These are phyloP conservation scores for Clitopilus passeckerianus DNA, from an alignment of 768 basidiomycete genomes.

Conservation along the genomic window DNA sequence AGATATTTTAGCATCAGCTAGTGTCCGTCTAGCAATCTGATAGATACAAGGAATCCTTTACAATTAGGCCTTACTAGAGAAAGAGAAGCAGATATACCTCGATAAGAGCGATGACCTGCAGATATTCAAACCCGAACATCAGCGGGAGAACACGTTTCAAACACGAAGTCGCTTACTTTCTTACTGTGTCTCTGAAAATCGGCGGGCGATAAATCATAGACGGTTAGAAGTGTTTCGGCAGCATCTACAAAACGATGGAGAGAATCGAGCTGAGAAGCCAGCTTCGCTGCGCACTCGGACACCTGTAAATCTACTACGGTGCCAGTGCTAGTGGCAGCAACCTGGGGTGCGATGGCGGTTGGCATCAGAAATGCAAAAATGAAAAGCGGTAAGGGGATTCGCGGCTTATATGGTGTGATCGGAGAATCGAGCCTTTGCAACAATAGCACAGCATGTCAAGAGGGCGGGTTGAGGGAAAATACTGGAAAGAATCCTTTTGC, in stretches of 20 bases:
- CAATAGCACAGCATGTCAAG: constrained; percentile 12
- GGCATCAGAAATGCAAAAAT: constrained; percentile 7
- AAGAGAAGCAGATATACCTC: constrained; percentile 34
- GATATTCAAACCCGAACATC: constrained; percentile 6
- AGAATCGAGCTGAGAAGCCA: constrained; percentile 22
- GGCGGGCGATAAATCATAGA: constrained; percentile 11
- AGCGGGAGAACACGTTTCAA: constrained; percentile 1
- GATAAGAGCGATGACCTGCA: constrained; percentile 43
- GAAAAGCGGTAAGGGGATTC: background rate
- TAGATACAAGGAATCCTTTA: constrained; percentile 1
- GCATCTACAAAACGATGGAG: constrained; percentile 26
- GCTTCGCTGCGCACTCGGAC: constrained; percentile 17
- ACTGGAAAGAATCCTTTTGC: constrained; percentile 11
- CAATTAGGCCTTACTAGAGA: background rate
- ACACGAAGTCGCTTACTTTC: constrained; percentile 21
- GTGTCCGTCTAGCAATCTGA: constrained; percentile 40
- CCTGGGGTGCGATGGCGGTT: constrained; percentile 2
- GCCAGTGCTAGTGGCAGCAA: constrained; percentile 1
- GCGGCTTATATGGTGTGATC: constrained; percentile 11
- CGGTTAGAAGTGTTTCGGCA: constrained; percentile 21
- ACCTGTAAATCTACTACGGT: constrained; percentile 1
- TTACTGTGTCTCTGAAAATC: constrained; percentile 23
- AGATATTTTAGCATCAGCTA: constrained; percentile 34
- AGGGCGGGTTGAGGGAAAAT: constrained; percentile 6
- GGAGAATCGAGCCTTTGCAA: constrained; percentile 4